These are phyloP conservation scores for Bocquillonia castaneifolia DNA, from an alignment of 441 rosid genomes.

Conservation along the genomic window DNA sequence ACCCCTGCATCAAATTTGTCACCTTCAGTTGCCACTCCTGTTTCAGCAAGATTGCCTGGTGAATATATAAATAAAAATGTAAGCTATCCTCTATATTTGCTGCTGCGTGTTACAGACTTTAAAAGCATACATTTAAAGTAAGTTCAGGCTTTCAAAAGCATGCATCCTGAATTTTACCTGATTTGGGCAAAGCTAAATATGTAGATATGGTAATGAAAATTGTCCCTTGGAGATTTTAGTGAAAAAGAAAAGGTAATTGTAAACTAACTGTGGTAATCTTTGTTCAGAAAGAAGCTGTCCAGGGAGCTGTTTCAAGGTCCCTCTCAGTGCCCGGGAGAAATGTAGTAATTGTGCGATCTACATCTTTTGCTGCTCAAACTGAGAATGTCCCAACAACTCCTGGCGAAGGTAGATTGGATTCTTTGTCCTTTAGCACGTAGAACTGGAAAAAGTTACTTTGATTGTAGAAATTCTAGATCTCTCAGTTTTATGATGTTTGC, in stretches of 20 bases:
- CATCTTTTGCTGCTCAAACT: conserved; percentile 51
- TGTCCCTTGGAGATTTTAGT: background rate
- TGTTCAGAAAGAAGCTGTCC: conserved; percentile 49
- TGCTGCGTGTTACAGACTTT: conserved; percentile 11
- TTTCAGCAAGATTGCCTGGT: conserved; percentile 53
- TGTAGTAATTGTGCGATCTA: conserved; percentile 65
- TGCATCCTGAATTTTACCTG: background rate
- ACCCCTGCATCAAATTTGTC: conserved; percentile 58
- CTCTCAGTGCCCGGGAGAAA: conserved; percentile 72
- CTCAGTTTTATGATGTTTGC: background rate
- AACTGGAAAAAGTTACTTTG: background rate
- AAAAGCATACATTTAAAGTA: background rate
- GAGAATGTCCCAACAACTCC: conserved; percentile 37
- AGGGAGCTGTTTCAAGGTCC: conserved; percentile 63
- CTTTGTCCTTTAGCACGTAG: background rate
- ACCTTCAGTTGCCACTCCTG: conserved; percentile 55
- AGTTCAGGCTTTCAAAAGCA: background rate
- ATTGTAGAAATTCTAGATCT: background rate
- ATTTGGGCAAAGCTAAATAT: background rate
- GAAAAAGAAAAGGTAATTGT: background rate
- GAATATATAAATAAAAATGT: conserved; percentile 51
- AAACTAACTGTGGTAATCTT: conserved; percentile 19
- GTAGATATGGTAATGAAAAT: background rate
- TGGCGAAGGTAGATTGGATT: conserved; percentile 40
- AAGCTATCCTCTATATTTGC: conserved; percentile 24